Conservation (phyloP, 192 early-diverging fungal species). For the Coemansia sp. region DNA sequence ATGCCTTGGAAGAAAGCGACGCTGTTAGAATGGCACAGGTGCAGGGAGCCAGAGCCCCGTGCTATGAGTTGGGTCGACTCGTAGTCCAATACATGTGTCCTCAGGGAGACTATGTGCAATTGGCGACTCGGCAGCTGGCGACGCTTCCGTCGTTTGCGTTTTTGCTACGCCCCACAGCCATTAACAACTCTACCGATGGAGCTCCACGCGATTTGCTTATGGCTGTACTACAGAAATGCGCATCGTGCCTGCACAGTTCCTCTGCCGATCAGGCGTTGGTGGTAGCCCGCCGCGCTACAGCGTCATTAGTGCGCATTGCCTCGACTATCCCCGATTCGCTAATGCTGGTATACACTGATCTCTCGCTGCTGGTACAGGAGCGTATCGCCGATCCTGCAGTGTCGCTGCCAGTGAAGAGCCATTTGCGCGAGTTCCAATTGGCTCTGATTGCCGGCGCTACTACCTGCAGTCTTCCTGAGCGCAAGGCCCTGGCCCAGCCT, state of each 20-base stretch:
- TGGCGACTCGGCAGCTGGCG: slow-evolving; percentile 30
- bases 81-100: slow-evolving; percentile 14
- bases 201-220: slow-evolving; percentile 38
- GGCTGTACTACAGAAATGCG: slow-evolving; percentile 39
- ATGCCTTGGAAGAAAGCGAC: slow-evolving; percentile 38
- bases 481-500: slow-evolving; percentile 39
- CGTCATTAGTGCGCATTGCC: slow-evolving; percentile 44
- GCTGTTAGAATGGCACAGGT: not conserved
- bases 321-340: slow-evolving; percentile 45
- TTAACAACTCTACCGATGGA: not conserved
- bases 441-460: slow-evolving; percentile 42
- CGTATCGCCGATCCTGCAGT: slow-evolving; percentile 26
- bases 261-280: slow-evolving; percentile 19
- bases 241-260: slow-evolving; percentile 7
- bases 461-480: slow-evolving; percentile 24
- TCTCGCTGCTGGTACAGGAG: slow-evolving; percentile 32
- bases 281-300: slow-evolving; percentile 38
- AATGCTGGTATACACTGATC: slow-evolving; percentile 34
- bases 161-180: slow-evolving; percentile 36
- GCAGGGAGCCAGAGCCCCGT: slow-evolving; percentile 21
- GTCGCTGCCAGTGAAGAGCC: slow-evolving; percentile 28
- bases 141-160: slow-evolving; percentile 53
- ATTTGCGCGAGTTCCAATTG: slow-evolving; percentile 50
- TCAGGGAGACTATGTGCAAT: not conserved
- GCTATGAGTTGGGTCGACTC: slow-evolving; percentile 33